Percentiles rank a stretch among this genome's conserved stretches.
phyloP scores from a whole-genome alignment of 2,329 filamentous ascomycete genomes.

The Drechslera avenae region DNA sequence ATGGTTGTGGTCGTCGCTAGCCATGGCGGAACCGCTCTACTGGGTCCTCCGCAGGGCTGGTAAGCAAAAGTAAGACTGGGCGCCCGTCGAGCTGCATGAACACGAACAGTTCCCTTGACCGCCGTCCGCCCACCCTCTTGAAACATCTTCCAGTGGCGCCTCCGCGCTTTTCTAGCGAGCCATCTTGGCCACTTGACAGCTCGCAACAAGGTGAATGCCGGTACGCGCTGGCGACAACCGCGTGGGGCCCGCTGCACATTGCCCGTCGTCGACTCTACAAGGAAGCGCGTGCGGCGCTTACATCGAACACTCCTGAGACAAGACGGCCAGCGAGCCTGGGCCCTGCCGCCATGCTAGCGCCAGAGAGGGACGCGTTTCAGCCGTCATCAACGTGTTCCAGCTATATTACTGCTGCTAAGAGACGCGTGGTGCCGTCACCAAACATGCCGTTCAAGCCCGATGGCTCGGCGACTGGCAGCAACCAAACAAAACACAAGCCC shows the following conservation, averaged over 20 bases:
- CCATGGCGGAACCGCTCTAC: slow-evolving; percentile 28
- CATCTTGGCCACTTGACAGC: slow-evolving; percentile 1
- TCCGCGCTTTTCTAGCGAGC: slow-evolving; percentile 6
- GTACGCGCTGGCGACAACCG: not conserved
- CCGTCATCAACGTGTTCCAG: slow-evolving; percentile 8
- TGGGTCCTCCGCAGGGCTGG: slow-evolving; percentile 28
- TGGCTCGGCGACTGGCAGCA: not conserved
- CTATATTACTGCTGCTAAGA: slow-evolving; percentile 11
- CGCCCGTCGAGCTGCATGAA: slow-evolving; percentile 15
- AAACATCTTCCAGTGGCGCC: slow-evolving; percentile 4
- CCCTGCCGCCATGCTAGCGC: slow-evolving; percentile 5
- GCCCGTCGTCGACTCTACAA: slow-evolving; percentile 2
- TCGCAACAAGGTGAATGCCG: slow-evolving; percentile 3
- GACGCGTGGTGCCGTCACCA: slow-evolving; percentile 1
- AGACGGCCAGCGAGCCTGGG: slow-evolving; percentile 5
- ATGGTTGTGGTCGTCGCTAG: slow-evolving; percentile 24
- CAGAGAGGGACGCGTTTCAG: slow-evolving; percentile 7
- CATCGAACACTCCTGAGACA: slow-evolving; percentile 12
- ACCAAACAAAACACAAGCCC: slow-evolving; percentile 7
- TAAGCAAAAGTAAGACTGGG: slow-evolving; percentile 14
- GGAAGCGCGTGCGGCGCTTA: slow-evolving; percentile 12
- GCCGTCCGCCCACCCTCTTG: not conserved
- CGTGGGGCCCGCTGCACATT: slow-evolving; percentile 7
- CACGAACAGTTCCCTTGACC: slow-evolving; percentile 6
- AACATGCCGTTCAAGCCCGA: not conserved